phyloP scores from a whole-genome alignment of 169 alveolate genomes.

The Cardiosporidium cionae region DNA sequence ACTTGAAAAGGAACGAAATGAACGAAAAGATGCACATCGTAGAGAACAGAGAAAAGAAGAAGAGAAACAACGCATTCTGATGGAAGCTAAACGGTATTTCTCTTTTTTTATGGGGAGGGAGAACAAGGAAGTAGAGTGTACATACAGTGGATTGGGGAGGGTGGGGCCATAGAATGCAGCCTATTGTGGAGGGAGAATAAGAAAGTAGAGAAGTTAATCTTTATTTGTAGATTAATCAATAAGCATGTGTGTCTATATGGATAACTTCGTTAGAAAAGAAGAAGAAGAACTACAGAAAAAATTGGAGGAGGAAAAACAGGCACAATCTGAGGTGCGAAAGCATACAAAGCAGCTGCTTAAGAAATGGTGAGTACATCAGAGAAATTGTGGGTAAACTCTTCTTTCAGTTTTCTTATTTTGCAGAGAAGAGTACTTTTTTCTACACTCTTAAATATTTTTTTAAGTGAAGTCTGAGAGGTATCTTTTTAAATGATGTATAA shows the following conservation, averaged over 20 bases:
- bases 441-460: no score
- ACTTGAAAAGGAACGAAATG: conserved; percentile 14
- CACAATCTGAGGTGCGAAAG: conserved; percentile 36
- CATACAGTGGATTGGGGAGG: conserved; percentile 28
- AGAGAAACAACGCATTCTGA: conserved; percentile 3
- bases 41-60: conserved; percentile 2
- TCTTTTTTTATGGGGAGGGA: no score
- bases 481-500: no score
- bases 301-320: conserved; percentile 41
- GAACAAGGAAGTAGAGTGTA: neutral
- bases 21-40: conserved; percentile 18
- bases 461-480: no score
- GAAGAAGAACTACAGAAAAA: conserved; percentile 36
- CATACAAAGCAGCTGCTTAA: conserved; percentile 22
- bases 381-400: no score
- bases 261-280: conserved; percentile 51
- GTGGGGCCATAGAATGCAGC: conserved; percentile 37
- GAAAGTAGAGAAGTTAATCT: no score
- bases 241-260: no score
- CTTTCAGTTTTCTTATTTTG: no score
- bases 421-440: no score
- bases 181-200: no score
- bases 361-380: conserved; percentile 10
- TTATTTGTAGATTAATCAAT: no score
- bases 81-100: no score